Base-by-base conservation (phyloP, 75 land plant genomes). In the Pinus tabuliformis region DNA sequence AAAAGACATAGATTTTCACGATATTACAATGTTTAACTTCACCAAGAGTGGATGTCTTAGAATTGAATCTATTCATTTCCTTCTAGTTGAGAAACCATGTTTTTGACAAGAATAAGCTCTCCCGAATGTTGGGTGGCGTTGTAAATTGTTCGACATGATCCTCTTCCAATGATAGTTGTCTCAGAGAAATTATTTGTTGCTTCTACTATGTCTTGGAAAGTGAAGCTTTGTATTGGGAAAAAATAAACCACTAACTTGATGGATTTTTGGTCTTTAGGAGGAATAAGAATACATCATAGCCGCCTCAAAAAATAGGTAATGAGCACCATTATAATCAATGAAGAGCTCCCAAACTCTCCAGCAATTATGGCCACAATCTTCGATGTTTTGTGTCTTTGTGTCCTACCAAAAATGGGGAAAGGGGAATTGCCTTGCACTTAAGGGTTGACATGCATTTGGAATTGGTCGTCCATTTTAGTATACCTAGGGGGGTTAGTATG, bases 111-210 rank as follows among this genome's bases (percentile, higher is more conserved):
- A 73, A 92, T 72, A 8, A 77, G 73, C 20, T 72, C 79, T 20
- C 93, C 93, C 33, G 89, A 81, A 17, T 62, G 81, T 85, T 91
- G 78, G 16, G 75, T 77, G 11, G 95, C 95, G 73, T 82, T 95
- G 73, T 95, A 92, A 21, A 95, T 96, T 56, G 93, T 91, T 36
- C 95, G 93, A 81, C 88, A 89, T 59, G 94, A 93, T 30, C 98
- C 98, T 45, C 85, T 87, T 62, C 98, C 98, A 58, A 95, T 86
- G 5, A 91, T 77, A 77, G 60, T 78, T 49, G 75, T 62, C 3
- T 82, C 91, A 73, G 90, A 80, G 75, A 95, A 95, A 26, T 26
- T 26, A 26, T 26, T 26, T 26, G 26, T 26, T 26, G 26, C 26
- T 26, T 26, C 26, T 26, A 26, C 26, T 26, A 26, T 26, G 26